A percentile compares a stretch with the other conserved stretches of the same genome.
phyloP scores from a whole-genome alignment of 345 rosid genomes.

The Brassica carinata region DNA sequence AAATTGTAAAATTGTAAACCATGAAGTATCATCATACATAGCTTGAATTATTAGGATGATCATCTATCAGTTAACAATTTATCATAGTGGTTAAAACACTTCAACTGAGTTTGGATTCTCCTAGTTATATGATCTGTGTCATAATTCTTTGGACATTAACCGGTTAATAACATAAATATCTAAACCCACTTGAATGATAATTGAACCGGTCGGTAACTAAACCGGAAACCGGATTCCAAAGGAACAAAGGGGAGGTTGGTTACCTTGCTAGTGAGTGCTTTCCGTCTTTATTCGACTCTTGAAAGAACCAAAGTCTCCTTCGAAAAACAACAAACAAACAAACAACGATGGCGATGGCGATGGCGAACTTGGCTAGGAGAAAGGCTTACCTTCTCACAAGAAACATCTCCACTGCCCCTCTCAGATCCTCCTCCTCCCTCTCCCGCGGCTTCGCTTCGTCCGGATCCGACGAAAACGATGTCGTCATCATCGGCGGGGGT shows the following conservation, averaged over 20 bases:
- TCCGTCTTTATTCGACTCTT: conserved; percentile 36
- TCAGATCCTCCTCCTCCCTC: conserved; percentile 60
- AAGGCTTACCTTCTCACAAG: conserved; percentile 63
- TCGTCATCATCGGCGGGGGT: conserved; percentile 94
- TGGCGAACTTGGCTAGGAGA: conserved; percentile 84
- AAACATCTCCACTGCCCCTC: conserved; percentile 56
- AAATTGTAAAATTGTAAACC: neutral
- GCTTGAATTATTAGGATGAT: neutral
- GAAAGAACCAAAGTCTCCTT: conserved; percentile 12
- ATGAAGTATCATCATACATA: neutral
- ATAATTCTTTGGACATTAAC: neutral
- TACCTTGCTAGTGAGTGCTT: neutral
- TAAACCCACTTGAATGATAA: neutral
- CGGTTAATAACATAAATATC: neutral
- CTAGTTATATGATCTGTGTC: no score
- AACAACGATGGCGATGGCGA: conserved; percentile 56
- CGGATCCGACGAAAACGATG: conserved; percentile 96
- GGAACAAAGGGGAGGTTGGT: neutral
- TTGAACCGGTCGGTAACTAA: neutral
- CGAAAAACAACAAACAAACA: conserved; percentile 5
- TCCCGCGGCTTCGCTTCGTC: conserved; percentile 75
- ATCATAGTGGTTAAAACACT: no score
- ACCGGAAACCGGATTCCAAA: neutral
- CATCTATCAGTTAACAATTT: neutral
- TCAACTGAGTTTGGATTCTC: no score